Evolutionary conservation across 768 basidiomycete genomes (phyloP).

Genomic region (Cytidiella melzeri): DNA sequence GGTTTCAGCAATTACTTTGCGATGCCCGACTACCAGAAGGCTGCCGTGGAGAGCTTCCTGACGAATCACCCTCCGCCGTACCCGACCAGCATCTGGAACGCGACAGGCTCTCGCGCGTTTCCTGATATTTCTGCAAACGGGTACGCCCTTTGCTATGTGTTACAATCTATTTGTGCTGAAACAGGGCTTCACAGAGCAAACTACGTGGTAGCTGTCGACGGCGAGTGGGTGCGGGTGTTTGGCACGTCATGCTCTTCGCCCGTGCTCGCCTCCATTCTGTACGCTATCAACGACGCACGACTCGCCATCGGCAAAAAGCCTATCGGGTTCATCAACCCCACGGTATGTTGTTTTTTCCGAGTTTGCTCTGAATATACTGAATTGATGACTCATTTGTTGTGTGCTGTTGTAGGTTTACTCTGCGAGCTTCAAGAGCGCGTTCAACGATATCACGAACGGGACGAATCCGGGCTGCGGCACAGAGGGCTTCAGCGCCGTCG

Average conservation of each 20-base stretch:
- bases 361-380: not conserved
- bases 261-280: constrained; percentile 55
- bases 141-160: constrained; percentile 10
- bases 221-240: constrained; percentile 32
- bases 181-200: constrained; percentile 18
- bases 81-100: constrained; percentile 27
- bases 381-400: not conserved
- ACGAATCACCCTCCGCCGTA: constrained; percentile 29
- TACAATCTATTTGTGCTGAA: not conserved
- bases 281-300: constrained; percentile 42
- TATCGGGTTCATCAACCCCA: constrained; percentile 34
- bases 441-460: constrained; percentile 33
- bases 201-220: constrained; percentile 29
- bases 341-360: not conserved
- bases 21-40: constrained; percentile 30
- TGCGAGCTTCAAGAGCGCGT: constrained; percentile 12
- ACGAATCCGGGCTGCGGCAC: constrained; percentile 35
- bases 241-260: constrained; percentile 68
- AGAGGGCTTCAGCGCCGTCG: constrained; percentile 26
- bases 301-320: constrained; percentile 23
- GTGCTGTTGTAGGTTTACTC: constrained; percentile 25
- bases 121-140: constrained; percentile 32
- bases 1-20: constrained; percentile 37
- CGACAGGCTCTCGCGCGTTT: constrained; percentile 26
- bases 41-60: constrained; percentile 25